Evolutionary conservation across 2,329 filamentous ascomycete species (phyloP), one percentile per base, ranked within the genome.

Genomic region (Diplodia corticola): DNA sequence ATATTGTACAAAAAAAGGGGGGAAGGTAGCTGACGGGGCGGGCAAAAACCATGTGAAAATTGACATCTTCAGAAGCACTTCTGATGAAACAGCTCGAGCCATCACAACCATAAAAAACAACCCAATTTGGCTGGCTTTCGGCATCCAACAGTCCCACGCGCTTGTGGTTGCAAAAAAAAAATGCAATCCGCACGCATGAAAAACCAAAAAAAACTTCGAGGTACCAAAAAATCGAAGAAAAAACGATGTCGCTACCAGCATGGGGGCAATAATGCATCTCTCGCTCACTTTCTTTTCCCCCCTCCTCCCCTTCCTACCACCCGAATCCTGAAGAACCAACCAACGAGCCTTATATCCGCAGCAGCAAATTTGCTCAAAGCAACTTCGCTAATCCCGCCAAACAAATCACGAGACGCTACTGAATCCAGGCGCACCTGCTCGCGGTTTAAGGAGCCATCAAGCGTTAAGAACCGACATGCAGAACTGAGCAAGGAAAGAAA

Each of bases 361-460:
- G 55, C 55, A 48, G 57, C 57, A 49, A 49, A 28, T 44, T 10
- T 22, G 57, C 13, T 40, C 57, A 61, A 61, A 61, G 26, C 57
- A 24, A 49, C 24, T 48, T 49, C 44, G n/a, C 57, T 49, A 15
- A 24, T n/a, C 30, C 57, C 37, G 57, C 57, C 33, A 22, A 59
- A 46, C 17, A 26, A 7, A n/a, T 13, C 28, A 22, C 20, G 22
- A 28, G 57, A 35, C 20, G n/a, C 54, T 59, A 46, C 54, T 59
- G 54, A 59, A 15, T 59, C 22, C 20, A 28, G 20, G 54, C 40
- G 26, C 40, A 12, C 55, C 30, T 37, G 55, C 37, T 37, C 26
- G 22, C 40, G 26, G 44, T 3, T 9, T 24, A 24, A 49, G 49
- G 13, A 61, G 33, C 44, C 57, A 35, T 61, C 57, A 49, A 61